These are phyloP conservation scores for Rauvolfia tetraphylla DNA, from an alignment of 257 asterid species.

Conservation along the genomic window DNA sequence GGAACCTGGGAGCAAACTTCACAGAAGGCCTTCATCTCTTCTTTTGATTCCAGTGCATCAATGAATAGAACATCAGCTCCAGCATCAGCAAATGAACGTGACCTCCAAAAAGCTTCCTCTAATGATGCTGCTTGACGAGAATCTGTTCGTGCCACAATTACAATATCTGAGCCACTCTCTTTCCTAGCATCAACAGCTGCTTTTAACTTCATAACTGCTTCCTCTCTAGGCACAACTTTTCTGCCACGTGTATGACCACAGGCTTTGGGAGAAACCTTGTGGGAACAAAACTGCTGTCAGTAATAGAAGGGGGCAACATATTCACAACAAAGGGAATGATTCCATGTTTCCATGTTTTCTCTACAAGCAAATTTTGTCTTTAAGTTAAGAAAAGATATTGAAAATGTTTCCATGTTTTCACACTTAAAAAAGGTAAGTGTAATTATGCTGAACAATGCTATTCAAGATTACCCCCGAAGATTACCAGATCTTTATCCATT, in stretches of 20 bases:
- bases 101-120: constrained; percentile 85
- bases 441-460: background rate
- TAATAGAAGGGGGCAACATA: background rate
- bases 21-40: constrained; percentile 87
- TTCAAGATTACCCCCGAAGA: background rate
- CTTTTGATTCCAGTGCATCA: constrained; percentile 89
- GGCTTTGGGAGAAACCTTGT: constrained; percentile 90
- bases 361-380: background rate
- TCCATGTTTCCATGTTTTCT: background rate
- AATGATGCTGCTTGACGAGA: constrained; percentile 92
- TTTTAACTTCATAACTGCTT: constrained; percentile 69
- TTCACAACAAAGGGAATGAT: background rate
- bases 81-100: constrained; percentile 80
- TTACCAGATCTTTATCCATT: background rate
- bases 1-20: constrained; percentile 71
- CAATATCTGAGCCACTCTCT: constrained; percentile 90
- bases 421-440: no score
- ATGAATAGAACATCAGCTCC: constrained; percentile 95
- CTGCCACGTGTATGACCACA: constrained; percentile 95
- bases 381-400: background rate
- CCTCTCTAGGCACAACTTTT: constrained; percentile 84
- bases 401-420: no score
- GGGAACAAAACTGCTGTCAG: constrained; percentile 17
- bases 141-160: constrained; percentile 93
- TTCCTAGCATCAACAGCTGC: constrained; percentile 93